Percentiles rank a stretch among this genome's conserved stretches.
phyloP scores from a whole-genome alignment of 352 stramenopile species.

The Phytophthora ohioensis region DNA sequence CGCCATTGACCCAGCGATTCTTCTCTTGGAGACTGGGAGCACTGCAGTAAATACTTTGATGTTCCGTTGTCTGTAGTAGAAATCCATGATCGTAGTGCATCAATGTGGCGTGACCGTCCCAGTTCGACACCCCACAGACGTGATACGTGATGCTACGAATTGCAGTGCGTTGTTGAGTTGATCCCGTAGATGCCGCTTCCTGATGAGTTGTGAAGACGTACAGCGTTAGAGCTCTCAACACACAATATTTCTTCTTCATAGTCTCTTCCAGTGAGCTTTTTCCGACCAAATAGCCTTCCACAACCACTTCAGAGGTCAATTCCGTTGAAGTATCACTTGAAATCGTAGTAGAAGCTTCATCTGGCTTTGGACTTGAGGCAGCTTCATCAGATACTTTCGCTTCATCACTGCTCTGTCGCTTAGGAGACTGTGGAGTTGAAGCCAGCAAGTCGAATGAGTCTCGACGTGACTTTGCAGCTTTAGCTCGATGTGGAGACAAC shows the following conservation, averaged over 20 bases:
- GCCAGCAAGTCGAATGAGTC: slow-evolving; percentile 77
- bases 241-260: slow-evolving; percentile 77
- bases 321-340: background rate
- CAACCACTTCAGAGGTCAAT: slow-evolving; percentile 29
- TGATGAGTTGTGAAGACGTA: slow-evolving; percentile 57
- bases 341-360: background rate
- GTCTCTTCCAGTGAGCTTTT: slow-evolving; percentile 44
- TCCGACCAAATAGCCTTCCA: slow-evolving; percentile 70
- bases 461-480: slow-evolving; percentile 64
- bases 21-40: slow-evolving; percentile 68
- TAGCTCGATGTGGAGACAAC: slow-evolving; percentile 74
- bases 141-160: slow-evolving; percentile 33
- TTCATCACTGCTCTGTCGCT: slow-evolving; percentile 24
- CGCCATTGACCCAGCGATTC: slow-evolving; percentile 66
- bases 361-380: background rate
- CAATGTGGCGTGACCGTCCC: slow-evolving; percentile 67
- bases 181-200: slow-evolving; percentile 23
- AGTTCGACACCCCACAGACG: slow-evolving; percentile 59
- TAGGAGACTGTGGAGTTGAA: slow-evolving; percentile 29
- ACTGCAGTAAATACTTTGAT: slow-evolving; percentile 76
- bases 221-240: slow-evolving; percentile 53
- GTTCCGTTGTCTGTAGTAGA: slow-evolving; percentile 60
- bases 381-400: slow-evolving; percentile 6
- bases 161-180: background rate
- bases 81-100: slow-evolving; percentile 82